Conservation (phyloP, 768 basidiomycete genomes). For the Leucosporidium creatinivorum region DNA sequence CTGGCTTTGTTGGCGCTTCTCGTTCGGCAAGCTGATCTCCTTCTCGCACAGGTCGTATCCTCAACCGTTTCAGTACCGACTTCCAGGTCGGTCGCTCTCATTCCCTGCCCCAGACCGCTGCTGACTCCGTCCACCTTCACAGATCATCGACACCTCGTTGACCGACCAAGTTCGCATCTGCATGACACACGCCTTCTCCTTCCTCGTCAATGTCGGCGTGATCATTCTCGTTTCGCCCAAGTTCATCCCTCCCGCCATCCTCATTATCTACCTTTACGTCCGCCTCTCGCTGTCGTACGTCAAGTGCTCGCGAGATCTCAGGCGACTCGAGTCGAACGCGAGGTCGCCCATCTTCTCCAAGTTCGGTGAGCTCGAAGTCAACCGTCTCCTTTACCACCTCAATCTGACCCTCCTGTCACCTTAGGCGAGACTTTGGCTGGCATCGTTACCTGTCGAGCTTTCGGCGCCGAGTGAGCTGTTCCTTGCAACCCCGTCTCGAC, state of each 20-base stretch:
- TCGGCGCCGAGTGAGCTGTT: slow-evolving; percentile 39
- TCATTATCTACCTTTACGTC: slow-evolving; percentile 62
- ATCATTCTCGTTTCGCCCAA: slow-evolving; percentile 58
- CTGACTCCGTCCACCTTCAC: too few relatives aligned
- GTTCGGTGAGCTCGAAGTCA: slow-evolving; percentile 42
- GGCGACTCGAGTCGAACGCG: slow-evolving; percentile 43
- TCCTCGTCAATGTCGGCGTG: slow-evolving; percentile 61
- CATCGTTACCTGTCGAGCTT: slow-evolving; percentile 43
- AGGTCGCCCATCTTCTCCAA: slow-evolving; percentile 42
- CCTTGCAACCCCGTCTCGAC: too few relatives aligned
- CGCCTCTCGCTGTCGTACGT: slow-evolving; percentile 59
- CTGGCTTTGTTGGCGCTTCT: too few relatives aligned
- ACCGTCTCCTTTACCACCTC: too few relatives aligned
- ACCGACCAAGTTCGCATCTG: slow-evolving; percentile 19
- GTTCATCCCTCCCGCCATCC: slow-evolving; percentile 59
- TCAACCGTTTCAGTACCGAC: slow-evolving; percentile 41
- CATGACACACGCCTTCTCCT: slow-evolving; percentile 6
- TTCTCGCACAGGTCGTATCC: slow-evolving; percentile 43
- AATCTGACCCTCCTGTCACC: too few relatives aligned
- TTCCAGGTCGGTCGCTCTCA: slow-evolving; percentile 34
- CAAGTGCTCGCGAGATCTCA: slow-evolving; percentile 58
- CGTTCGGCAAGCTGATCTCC: slow-evolving; percentile 50
- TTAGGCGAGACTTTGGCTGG: slow-evolving; percentile 42
- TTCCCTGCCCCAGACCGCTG: too few relatives aligned
- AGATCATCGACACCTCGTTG: slow-evolving; percentile 16